Evolutionary conservation across 352 stramenopile genomes (phyloP).

Genomic region (Globisporangium emineosum): DNA sequence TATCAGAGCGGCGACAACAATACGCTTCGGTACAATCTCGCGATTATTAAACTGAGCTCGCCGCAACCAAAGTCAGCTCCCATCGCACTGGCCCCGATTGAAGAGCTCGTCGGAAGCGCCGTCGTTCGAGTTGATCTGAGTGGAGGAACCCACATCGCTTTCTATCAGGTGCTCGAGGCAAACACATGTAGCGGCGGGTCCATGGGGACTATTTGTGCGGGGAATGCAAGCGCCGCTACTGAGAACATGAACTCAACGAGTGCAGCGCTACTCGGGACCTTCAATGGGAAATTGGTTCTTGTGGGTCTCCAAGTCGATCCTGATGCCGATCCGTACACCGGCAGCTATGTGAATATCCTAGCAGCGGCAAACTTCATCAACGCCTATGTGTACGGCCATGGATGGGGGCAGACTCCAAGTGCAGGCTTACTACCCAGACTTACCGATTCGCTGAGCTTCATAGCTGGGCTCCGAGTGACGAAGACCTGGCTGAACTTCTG

Average conservation of each 20-base stretch:
- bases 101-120: not conserved
- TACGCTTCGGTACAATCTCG: conserved; percentile 6
- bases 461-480: not conserved
- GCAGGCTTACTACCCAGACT: too few relatives aligned
- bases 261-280: not conserved
- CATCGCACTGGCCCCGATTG: not conserved
- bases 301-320: conserved; percentile 4
- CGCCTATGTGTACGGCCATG: not conserved
- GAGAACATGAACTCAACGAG: not conserved
- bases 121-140: conserved; percentile 9
- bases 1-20: not conserved
- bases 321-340: not conserved
- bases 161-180: not conserved
- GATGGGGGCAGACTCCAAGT: not conserved
- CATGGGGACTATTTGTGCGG: conserved; percentile 5
- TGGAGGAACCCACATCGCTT: not conserved
- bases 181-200: not conserved
- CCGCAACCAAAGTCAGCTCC: not conserved
- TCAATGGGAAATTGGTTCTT: not conserved
- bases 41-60: not conserved
- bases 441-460: too few relatives aligned
- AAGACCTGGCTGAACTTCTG: conserved; percentile 7
- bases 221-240: not conserved
- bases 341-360: conserved; percentile 1
- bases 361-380: conserved; percentile 13